Conservation (phyloP, 169 alveolate species). For the Cryptosporidium parvum region DNA sequence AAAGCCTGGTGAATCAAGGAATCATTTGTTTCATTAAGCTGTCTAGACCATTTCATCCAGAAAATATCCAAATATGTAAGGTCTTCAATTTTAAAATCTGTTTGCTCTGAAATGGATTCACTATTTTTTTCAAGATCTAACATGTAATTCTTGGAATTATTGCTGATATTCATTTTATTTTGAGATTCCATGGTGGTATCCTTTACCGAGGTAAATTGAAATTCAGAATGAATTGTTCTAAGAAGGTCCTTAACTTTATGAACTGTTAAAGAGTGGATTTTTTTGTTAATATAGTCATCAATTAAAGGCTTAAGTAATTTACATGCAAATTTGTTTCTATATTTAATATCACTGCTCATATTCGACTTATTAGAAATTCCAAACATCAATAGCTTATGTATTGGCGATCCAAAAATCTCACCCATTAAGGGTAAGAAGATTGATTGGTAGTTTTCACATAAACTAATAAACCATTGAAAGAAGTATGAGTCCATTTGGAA, state of each 20-base stretch:
- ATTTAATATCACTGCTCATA: not conserved
- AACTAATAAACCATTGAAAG: conserved; percentile 52
- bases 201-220: not conserved
- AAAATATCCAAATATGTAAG: conserved; percentile 51
- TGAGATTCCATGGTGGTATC: not conserved
- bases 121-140: too few species aligned
- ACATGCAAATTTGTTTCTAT: not conserved
- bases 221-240: conserved; percentile 7
- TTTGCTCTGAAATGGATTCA: not conserved
- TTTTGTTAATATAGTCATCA: conserved; percentile 13
- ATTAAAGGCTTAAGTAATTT: conserved; percentile 7
- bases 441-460: conserved; percentile 42
- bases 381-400: conserved; percentile 32
- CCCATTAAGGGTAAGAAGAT: conserved; percentile 44
- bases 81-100: not conserved
- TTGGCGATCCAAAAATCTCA: conserved; percentile 41
- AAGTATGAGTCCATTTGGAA: conserved; percentile 69
- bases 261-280: not conserved
- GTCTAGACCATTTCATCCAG: conserved; percentile 71
- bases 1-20: not conserved
- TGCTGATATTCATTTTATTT: too few species aligned
- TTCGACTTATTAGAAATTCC: not conserved
- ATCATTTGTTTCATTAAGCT: not conserved
- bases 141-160: not conserved
- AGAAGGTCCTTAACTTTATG: not conserved